Evolutionary conservation across 805 yeast genomes (phyloP).

Genomic region (Peterozyma xylosa): DNA sequence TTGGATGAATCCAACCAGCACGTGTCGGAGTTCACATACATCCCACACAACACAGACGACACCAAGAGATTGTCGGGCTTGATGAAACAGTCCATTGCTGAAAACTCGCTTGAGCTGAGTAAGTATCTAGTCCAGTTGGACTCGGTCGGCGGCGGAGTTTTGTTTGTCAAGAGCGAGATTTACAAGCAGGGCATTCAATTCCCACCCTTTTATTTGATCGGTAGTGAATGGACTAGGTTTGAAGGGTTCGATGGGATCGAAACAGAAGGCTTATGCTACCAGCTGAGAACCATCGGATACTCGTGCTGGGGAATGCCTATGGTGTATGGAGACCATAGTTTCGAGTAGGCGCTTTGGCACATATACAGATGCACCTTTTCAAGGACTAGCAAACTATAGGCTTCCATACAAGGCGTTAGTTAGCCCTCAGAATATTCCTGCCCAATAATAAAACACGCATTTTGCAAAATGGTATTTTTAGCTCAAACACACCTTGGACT

Average conservation of each 20-base stretch:
- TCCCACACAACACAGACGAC: background rate
- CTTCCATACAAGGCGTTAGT: no score
- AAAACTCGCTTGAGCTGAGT: background rate
- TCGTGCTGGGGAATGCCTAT: constrained; percentile 44
- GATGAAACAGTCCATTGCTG: no score
- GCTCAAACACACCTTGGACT: no score
- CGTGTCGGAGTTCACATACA: background rate
- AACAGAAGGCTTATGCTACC: constrained; percentile 45
- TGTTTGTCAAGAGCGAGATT: constrained; percentile 33
- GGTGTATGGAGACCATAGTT: constrained; percentile 21
- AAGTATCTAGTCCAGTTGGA: constrained; percentile 24
- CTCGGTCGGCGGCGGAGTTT: constrained; percentile 46
- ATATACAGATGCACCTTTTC: no score
- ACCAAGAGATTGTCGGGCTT: no score
- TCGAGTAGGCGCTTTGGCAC: no score
- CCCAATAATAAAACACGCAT: no score
- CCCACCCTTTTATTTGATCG: constrained; percentile 37
- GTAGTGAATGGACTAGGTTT: constrained; percentile 32
- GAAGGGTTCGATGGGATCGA: constrained; percentile 51
- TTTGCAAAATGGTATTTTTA: no score
- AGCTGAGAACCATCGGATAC: constrained; percentile 36
- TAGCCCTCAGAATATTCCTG: no score
- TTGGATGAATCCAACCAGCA: constrained; percentile 1
- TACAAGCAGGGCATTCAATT: constrained; percentile 38
- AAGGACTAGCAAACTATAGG: no score